Evolutionary conservation across 2,329 filamentous ascomycete genomes (phyloP).

Genomic region (Endoconidiophora laricicola): DNA sequence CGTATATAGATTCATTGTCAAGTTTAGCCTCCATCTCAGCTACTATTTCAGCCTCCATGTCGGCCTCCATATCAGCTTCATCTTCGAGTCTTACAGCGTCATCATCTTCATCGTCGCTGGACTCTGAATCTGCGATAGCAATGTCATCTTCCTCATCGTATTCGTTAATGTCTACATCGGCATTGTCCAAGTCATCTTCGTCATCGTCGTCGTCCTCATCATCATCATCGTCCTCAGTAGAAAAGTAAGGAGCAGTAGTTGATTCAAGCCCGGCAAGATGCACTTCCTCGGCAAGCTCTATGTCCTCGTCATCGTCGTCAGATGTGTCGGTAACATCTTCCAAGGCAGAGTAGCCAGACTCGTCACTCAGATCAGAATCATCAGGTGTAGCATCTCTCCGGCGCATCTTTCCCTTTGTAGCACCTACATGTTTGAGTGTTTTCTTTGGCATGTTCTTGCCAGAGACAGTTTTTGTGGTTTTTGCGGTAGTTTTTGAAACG

Average conservation of each 20-base stretch:
- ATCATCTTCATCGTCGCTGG: conserved; percentile 19
- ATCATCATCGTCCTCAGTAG: conserved; percentile 24
- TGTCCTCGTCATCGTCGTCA: conserved; percentile 62
- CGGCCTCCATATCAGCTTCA: conserved; percentile 16
- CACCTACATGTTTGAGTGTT: conserved; percentile 2
- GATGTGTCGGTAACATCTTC: conserved; percentile 65
- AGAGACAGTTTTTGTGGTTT: not conserved
- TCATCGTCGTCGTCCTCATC: conserved; percentile 24
- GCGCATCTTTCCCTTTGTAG: conserved; percentile 5
- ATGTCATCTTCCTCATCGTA: conserved; percentile 10
- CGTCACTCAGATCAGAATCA: conserved; percentile 45
- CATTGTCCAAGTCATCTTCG: conserved; percentile 18
- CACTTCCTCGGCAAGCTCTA: conserved; percentile 62
- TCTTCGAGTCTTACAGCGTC: conserved; percentile 22
- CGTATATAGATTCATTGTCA: conserved; percentile 7
- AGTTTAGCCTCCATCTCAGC: not conserved
- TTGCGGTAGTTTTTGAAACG: not conserved
- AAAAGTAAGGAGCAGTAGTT: conserved; percentile 24
- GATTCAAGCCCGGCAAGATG: conserved; percentile 42
- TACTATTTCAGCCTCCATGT: not conserved
- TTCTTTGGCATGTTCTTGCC: conserved; percentile 2
- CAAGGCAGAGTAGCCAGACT: conserved; percentile 57
- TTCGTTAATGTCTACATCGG: conserved; percentile 20
- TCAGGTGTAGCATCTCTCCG: conserved; percentile 28
- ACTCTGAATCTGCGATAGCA: not conserved